Conservation (phyloP, 371 early-diverging fungal species). For the Saksenaea vasiformis region DNA sequence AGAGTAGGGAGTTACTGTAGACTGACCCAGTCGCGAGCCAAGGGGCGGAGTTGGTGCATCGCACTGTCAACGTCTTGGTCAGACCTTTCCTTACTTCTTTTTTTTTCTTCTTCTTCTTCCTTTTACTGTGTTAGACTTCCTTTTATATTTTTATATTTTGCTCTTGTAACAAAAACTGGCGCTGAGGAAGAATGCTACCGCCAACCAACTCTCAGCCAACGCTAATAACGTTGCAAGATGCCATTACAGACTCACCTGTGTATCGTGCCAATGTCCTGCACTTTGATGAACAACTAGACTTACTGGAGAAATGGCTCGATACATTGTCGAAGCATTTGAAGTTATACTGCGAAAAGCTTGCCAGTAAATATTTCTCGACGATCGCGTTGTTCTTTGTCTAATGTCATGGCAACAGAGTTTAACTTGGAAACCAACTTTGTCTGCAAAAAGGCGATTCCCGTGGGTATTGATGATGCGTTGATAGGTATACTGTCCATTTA, state of each 20-base stretch:
- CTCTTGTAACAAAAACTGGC: background rate
- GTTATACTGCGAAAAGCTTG: slow-evolving; percentile 45
- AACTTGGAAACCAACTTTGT: slow-evolving; percentile 28
- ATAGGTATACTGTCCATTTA: slow-evolving; percentile 26
- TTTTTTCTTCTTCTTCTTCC: background rate
- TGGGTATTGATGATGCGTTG: slow-evolving; percentile 30
- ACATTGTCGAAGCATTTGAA: slow-evolving; percentile 42
- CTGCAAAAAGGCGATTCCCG: slow-evolving; percentile 33
- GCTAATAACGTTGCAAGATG: slow-evolving; percentile 39
- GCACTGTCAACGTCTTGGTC: background rate
- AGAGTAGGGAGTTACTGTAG: background rate
- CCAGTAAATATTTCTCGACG: slow-evolving; percentile 32
- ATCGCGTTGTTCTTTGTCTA: background rate
- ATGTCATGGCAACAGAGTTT: slow-evolving; percentile 15
- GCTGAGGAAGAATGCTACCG: slow-evolving; percentile 6
- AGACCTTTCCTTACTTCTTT: background rate
- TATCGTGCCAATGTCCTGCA: slow-evolving; percentile 62
- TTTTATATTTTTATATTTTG: background rate
- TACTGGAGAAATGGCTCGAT: slow-evolving; percentile 62
- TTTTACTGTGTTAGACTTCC: background rate
- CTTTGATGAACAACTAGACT: slow-evolving; percentile 68
- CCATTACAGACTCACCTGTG: slow-evolving; percentile 69
- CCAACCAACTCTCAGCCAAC: slow-evolving; percentile 10
- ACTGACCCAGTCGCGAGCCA: background rate
- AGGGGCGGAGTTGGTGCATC: slow-evolving; percentile 4